phyloP scores from a whole-genome alignment of 129 eudicot species.

The Saussurea involucrata region DNA sequence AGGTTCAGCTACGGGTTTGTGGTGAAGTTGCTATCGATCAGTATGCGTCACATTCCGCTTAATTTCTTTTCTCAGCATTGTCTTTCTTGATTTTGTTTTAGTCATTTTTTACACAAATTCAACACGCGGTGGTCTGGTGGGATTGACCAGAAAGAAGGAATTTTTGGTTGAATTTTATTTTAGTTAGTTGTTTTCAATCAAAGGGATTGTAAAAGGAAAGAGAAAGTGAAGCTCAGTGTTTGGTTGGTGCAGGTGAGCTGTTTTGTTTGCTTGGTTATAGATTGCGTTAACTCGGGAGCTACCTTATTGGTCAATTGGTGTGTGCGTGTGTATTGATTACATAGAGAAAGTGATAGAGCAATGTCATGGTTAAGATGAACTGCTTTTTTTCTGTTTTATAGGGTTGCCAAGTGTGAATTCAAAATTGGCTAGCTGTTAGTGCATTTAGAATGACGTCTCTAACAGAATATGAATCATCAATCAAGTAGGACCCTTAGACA shows the following conservation, averaged over 20 bases:
- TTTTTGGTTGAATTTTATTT: not conserved
- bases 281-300: not conserved
- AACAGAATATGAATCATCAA: slow-evolving; percentile 1
- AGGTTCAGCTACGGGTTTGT: slow-evolving; percentile 3
- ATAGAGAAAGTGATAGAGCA: slow-evolving; percentile 7
- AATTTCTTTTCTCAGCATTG: slow-evolving; percentile 6
- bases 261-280: not conserved
- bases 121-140: not conserved
- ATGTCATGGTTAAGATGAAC: not conserved
- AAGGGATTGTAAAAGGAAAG: not conserved
- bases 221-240: slow-evolving; percentile 16
- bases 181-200: not conserved
- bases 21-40: slow-evolving; percentile 6
- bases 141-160: slow-evolving; percentile 2
- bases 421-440: not conserved
- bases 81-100: not conserved
- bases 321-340: not conserved
- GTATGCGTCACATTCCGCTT: not conserved
- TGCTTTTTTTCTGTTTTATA: not conserved
- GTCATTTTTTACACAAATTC: not conserved
- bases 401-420: not conserved
- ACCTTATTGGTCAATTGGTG: not conserved
- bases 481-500: slow-evolving; percentile 15
- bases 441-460: not conserved
- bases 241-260: slow-evolving; percentile 5